Conservation (phyloP, 352 stramenopile species). For the Pythium brassicae region DNA sequence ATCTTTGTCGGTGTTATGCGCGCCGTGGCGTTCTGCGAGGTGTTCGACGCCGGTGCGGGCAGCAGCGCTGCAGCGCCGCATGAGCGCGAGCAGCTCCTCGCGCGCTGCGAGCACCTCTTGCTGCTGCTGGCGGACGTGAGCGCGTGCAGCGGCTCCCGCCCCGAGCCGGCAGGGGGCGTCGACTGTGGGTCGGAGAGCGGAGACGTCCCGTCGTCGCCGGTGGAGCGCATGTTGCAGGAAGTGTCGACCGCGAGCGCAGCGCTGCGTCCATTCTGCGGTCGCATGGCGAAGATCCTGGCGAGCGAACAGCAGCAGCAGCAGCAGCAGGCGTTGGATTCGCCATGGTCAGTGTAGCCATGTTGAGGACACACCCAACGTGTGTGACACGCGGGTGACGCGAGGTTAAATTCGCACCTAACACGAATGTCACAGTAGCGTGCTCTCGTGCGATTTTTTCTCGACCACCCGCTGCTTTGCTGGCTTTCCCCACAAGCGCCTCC, state of each 20-base stretch:
- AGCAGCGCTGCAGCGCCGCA: constrained; percentile 17
- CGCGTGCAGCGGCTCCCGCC: background rate
- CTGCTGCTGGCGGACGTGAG: constrained; percentile 31
- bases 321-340: too few species aligned
- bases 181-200: background rate
- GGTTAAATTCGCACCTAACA: background rate
- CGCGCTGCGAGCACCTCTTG: constrained; percentile 30
- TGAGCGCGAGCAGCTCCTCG: constrained; percentile 28
- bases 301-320: background rate
- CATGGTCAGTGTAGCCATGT: constrained; percentile 2
- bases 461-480: constrained; percentile 1
- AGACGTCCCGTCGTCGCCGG: background rate
- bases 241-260: constrained; percentile 3
- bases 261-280: constrained; percentile 7
- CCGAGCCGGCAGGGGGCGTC: background rate
- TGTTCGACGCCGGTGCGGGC: constrained; percentile 36
- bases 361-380: too few species aligned
- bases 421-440: background rate
- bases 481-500: background rate
- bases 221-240: constrained; percentile 6
- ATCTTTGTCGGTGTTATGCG: constrained; percentile 71
- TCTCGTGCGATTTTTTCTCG: background rate
- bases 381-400: too few species aligned
- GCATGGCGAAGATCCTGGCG: background rate
- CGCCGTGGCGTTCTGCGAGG: constrained; percentile 56